Evolutionary conservation across 2,329 filamentous ascomycete species (phyloP), one percentile per base, ranked within the genome.

Genomic region (Aspergillus sp.): DNA sequence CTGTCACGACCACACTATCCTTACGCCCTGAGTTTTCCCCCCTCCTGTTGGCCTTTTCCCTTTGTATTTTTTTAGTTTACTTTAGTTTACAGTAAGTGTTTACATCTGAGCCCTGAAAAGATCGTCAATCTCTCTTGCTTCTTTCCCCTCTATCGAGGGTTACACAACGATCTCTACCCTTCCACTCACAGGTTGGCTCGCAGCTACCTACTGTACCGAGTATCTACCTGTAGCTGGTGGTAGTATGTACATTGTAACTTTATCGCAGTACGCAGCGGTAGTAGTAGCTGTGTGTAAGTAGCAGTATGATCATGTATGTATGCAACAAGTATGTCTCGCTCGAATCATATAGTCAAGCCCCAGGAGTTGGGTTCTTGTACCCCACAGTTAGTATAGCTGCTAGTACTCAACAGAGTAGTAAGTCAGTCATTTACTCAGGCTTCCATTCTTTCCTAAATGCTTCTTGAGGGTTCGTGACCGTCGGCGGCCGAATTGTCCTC

Each of bases 1-100:
- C 60, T 60, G 57, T 58, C 49, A 53, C 50, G 50, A 30, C 57
- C 54, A 48, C 50, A 36, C 32, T 36, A 58, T 47, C 57, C 57
- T 50, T 58, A 58, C 57, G 21, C 45, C 32, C 17, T 32, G 43
- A 54, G 21, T 48, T 36, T 32, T 30, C 3, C 32, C 30, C 25
- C 57, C 49, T 54, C 49, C 50, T 54, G 52, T 55, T 55, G 52
- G 36, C 45, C 45, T 23, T 55, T 25, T 23, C 23, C 23, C 43
- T 39, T 19, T 36, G 19, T 52, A 17, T 19, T 19, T n/a, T 19
- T 32, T 21, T 21, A 21, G 19, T 52, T 17, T 3, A 3, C 9
- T 5, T 43, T 8, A 41, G 7, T 9, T 43, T 45, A 23, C 41
- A 17, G 12, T 45, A 5, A 9, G 21, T 45, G 25, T 17, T 17